Conservation (phyloP, 2,329 filamentous ascomycete species). For the Hirsutella thompsonii region DNA sequence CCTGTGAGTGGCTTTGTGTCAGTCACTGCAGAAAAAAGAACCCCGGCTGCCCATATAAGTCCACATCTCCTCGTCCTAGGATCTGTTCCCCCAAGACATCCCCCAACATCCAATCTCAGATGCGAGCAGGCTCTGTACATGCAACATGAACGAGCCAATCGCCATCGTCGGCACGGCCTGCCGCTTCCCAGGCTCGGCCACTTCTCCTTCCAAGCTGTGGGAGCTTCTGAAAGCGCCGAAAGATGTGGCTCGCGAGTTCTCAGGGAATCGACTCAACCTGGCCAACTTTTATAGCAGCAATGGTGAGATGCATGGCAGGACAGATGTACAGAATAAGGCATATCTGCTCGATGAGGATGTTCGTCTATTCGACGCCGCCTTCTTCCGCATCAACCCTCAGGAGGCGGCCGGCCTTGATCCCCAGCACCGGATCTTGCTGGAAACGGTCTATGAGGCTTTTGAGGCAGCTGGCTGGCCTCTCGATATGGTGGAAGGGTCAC, state of each 20-base stretch:
- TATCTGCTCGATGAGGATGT: constrained; percentile 13
- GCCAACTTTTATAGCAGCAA: constrained; percentile 14
- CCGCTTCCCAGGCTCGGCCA: constrained; percentile 22
- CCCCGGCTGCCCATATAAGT: too few relatives aligned
- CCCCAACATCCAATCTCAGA: not conserved
- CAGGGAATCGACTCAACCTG: constrained; percentile 12
- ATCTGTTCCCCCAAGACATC: not conserved
- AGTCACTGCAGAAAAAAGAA: too few relatives aligned
- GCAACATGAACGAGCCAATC: constrained; percentile 18
- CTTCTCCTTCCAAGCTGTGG: constrained; percentile 22
- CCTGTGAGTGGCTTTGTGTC: too few relatives aligned
- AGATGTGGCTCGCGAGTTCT: constrained; percentile 18
- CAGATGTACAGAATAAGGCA: constrained; percentile 3
- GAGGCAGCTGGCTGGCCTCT: constrained; percentile 19
- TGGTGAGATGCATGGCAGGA: constrained; percentile 15
- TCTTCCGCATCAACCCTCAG: constrained; percentile 24
- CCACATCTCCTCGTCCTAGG: too few relatives aligned
- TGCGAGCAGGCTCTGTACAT: not conserved
- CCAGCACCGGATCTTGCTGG: constrained; percentile 25
- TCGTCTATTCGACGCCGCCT: constrained; percentile 17
- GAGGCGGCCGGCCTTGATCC: constrained; percentile 29
- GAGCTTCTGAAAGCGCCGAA: constrained; percentile 16
- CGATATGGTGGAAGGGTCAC: constrained; percentile 9
- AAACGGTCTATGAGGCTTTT: constrained; percentile 27
- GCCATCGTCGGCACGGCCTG: constrained; percentile 26